Conservation (phyloP, 2,329 filamentous ascomycete genomes). For the Talaromyces sp. region DNA sequence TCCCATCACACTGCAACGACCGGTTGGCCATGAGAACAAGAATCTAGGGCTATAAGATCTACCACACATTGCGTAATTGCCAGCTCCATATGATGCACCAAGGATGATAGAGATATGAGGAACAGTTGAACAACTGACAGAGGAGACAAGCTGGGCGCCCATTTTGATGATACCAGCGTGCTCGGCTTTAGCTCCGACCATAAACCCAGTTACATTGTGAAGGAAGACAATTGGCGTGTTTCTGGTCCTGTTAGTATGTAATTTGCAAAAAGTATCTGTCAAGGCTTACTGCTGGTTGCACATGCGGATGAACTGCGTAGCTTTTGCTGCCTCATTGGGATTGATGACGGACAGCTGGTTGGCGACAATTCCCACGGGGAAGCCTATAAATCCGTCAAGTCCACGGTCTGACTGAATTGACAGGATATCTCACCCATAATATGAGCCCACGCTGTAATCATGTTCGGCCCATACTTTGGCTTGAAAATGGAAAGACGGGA, state of each 20-base stretch:
- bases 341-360: conserved; percentile 41
- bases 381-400: no score
- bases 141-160: conserved; percentile 43
- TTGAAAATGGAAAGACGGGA: conserved; percentile 39
- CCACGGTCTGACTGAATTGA: no score
- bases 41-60: conserved; percentile 40
- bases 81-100: conserved; percentile 44
- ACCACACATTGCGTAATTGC: conserved; percentile 47
- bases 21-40: conserved; percentile 39
- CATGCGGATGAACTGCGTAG: conserved; percentile 40
- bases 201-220: conserved; percentile 48
- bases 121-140: conserved; percentile 41
- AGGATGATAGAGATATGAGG: conserved; percentile 44
- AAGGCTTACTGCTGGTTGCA: conserved; percentile 40
- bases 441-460: conserved; percentile 37
- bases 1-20: conserved; percentile 41
- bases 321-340: conserved; percentile 39
- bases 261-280: no score
- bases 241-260: no score
- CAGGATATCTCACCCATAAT: conserved; percentile 36
- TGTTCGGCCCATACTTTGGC: conserved; percentile 34
- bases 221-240: conserved; percentile 42
- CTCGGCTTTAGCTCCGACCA: conserved; percentile 45
- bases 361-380: conserved; percentile 36
- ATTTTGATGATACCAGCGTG: conserved; percentile 42